Evolutionary conservation across 164 flowering plant species (phyloP).

Genomic region (Vitis riparia): DNA sequence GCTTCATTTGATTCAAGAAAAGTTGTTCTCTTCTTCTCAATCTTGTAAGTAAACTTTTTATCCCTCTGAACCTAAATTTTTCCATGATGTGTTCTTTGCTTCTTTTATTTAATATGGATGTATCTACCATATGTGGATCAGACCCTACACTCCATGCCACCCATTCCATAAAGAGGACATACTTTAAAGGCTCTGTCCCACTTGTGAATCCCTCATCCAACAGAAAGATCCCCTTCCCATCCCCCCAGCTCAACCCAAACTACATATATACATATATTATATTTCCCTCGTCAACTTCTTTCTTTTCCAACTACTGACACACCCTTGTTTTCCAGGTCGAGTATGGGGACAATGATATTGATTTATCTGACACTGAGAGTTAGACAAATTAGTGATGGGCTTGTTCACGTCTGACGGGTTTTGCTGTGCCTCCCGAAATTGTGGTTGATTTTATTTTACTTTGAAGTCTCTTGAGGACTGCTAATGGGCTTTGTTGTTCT

Average conservation of each 20-base stretch:
- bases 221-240: no score
- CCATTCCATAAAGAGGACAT: no score
- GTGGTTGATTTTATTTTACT: background rate
- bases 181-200: no score
- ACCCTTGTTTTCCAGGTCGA: conserved; percentile 55
- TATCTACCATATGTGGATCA: no score
- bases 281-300: background rate
- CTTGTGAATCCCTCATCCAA: no score
- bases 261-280: no score
- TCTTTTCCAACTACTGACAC: background rate
- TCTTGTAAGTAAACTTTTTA: conserved; percentile 49
- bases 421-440: no score
- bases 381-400: conserved; percentile 46
- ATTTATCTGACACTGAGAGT: conserved; percentile 74
- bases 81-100: no score
- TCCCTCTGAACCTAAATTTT: background rate
- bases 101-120: no score
- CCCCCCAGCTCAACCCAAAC: no score
- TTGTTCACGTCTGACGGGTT: conserved; percentile 17
- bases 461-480: background rate
- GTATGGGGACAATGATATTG: conserved; percentile 69
- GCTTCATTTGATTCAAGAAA: conserved; percentile 72
- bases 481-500: background rate
- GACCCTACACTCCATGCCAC: no score
- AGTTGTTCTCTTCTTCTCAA: conserved; percentile 67